Conservation (phyloP, 1,139 yeast genomes). For the Yamadazyma dushanensis region DNA sequence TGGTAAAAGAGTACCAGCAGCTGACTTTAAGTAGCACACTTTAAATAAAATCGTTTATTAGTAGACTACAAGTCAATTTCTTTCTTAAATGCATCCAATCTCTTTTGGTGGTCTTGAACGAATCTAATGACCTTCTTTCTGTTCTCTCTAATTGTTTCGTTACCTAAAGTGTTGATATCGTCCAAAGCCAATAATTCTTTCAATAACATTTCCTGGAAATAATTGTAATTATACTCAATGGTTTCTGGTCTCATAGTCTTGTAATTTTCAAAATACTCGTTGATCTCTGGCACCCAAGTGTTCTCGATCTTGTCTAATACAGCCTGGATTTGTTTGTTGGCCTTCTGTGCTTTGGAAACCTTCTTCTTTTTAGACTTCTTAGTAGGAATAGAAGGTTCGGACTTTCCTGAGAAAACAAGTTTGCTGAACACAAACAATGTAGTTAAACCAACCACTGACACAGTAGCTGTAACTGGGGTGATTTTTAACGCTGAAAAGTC, state of each 20-base stretch:
- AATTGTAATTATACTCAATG: slow-evolving; percentile 52
- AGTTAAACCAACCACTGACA: slow-evolving; percentile 33
- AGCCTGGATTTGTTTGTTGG: slow-evolving; percentile 41
- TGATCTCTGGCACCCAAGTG: slow-evolving; percentile 46
- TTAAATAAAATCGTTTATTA: not conserved
- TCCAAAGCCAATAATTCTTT: slow-evolving; percentile 68
- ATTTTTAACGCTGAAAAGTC: slow-evolving; percentile 32
- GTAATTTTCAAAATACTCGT: slow-evolving; percentile 37
- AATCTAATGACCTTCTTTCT: slow-evolving; percentile 61
- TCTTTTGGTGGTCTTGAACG: slow-evolving; percentile 60
- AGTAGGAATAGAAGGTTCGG: slow-evolving; percentile 11
- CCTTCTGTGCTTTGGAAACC: slow-evolving; percentile 43
- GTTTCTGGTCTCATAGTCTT: slow-evolving; percentile 36
- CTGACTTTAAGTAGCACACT: slow-evolving; percentile 11
- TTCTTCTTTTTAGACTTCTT: slow-evolving; percentile 32
- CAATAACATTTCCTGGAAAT: slow-evolving; percentile 64
- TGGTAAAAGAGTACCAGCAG: slow-evolving; percentile 20
- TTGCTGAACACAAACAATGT: slow-evolving; percentile 22
- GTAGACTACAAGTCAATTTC: slow-evolving; percentile 23
- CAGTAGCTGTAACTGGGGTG: slow-evolving; percentile 37
- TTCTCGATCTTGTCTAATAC: slow-evolving; percentile 45
- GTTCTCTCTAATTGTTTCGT: slow-evolving; percentile 51
- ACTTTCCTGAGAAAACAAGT: slow-evolving; percentile 17
- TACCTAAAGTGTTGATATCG: slow-evolving; percentile 55
- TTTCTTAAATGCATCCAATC: slow-evolving; percentile 54